These are phyloP conservation scores for Phytophthora europaea DNA, from an alignment of 352 stramenopile species.

Conservation along the genomic window DNA sequence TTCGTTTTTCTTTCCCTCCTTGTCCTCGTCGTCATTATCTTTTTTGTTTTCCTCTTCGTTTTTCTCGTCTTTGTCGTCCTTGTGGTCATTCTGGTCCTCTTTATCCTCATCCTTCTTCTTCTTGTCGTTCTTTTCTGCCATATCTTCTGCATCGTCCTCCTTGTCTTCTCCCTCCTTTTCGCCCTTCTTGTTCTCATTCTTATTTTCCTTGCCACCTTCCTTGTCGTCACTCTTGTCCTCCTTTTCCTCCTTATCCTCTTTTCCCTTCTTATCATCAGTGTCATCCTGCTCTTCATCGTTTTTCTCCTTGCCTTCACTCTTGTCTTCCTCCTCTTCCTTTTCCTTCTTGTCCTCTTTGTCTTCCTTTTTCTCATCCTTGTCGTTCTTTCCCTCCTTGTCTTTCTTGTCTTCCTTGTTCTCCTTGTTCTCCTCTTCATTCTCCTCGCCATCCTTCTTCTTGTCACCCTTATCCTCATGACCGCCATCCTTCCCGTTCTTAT, in stretches of 20 bases:
- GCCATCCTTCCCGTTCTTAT: conserved; percentile 4
- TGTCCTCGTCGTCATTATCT: background rate
- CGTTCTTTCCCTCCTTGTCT: conserved; percentile 2
- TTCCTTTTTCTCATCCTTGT: conserved; percentile 6
- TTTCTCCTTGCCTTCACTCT: conserved; percentile 1
- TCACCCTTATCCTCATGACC: background rate
- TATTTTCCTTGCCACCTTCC: background rate
- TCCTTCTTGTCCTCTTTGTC: background rate
- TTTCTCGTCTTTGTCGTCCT: background rate
- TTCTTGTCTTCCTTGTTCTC: conserved; percentile 6
- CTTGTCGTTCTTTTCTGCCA: background rate
- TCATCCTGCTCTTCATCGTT: background rate
- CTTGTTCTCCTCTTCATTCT: conserved; percentile 5
- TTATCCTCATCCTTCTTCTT: background rate
- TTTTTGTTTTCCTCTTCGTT: background rate
- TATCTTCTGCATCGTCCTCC: background rate
- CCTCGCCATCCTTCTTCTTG: conserved; percentile 13
- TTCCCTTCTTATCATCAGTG: background rate
- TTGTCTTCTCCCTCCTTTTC: background rate
- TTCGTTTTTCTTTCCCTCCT: background rate
- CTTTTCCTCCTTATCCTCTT: conserved; percentile 1
- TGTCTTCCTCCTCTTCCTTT: background rate
- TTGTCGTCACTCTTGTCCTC: conserved; percentile 1
- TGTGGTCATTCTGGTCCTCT: background rate
- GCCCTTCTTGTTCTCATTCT: background rate